Base-by-base conservation (phyloP, 495 filamentous ascomycete species). In the Lasiosphaeria miniovina region DNA sequence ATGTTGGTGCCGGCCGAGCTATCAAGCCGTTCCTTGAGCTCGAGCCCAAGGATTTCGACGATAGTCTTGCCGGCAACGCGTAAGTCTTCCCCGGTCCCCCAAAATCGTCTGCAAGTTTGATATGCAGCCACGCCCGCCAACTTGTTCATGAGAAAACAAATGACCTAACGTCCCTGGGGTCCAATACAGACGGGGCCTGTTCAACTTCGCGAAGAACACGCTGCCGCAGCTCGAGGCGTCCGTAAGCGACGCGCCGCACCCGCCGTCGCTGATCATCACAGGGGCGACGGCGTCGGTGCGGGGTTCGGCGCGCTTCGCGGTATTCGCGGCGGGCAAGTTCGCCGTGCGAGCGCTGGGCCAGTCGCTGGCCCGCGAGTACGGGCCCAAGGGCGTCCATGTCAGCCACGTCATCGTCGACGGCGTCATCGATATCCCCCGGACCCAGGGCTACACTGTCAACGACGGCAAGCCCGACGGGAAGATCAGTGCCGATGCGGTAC, bases 341-440 rank as follows among this genome's bases (percentile, higher is more conserved):
- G 92, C 90, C 3, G 72, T 88, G 43, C 82, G 93, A 34, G 93
- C 90, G 1, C 73, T 96, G 54, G 79, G 82, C 2, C 91, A 95
- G 76, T 85, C 81, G 36, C 79, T 98, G 35, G 92, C 91, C 0
- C 81, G 87, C 57, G 93, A 98, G 72, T 98, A 95, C 69, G 90
- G 89, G 0, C 93, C 93, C 0, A 81, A 91, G 69, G 93, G 93
- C 4, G 83, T 98, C 8, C 93, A 98, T 73, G 88, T 98, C 4
- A 82, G 86, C 6, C 93, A 96, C 74, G 84, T 86, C 5, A 85
- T 96, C 57, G 85, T 96, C 57, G 92, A 97, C 69, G 91, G 90
- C 3, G 83, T 93, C 14, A 96, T 97, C 75, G 90, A 96, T 74
- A 90, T 89, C 50, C 88, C 89, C 3, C 72, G 84, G 56, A 90